Evolutionary conservation across 2,329 filamentous ascomycete genomes (phyloP), one percentile per base, ranked within the genome.

Genomic region (Aspergillus quadrilineatus): DNA sequence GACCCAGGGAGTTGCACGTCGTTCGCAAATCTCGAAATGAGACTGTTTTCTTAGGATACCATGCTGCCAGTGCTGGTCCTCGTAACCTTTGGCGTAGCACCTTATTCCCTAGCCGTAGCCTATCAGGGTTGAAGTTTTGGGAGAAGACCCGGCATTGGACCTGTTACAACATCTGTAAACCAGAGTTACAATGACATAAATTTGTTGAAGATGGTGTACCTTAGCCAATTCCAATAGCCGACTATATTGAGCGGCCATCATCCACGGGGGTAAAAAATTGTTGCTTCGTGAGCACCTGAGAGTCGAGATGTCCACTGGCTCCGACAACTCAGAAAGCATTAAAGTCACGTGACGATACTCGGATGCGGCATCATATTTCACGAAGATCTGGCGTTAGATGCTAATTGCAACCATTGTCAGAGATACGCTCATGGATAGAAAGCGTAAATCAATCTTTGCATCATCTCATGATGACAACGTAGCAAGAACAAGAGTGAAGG

Each of bases 111-210:
- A 90, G 85, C 60, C 94, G 90, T 60, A 89, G 75, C 65, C 86
- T 80, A 54, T 90, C 82, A 28, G 94, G 94, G 77, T 99, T 99
- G 81, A 87, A 97, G 52, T 88, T 92, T 50, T 89, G 90, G 69
- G 87, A 88, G 81, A 97, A 99, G 78, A 97, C 85, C 73, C 87
- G 85, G 82, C 91, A 96, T 88, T 92, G 92, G 70, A 85, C 84
- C 92, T 97, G 67, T 28, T 22, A 42, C 22, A 41, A 39, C 45
- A 43, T n/a, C 26, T 28, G 14, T 55, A n/a, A 9, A 15, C 36
- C 14, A n/a, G 30, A 43, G 22, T 2, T 15, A 6, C 26, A 29
- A 28, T 12, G 10, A 3, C n/a, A 34, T 6, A 46, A 12, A 26
- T 17, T 7, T 9, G 22, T n/a, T 36, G 17, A 12, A 4, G 4